A percentile compares a stretch with the other conserved stretches of the same genome.
phyloP scores from a whole-genome alignment of 345 rosid genomes.

The Murraya koenigii region DNA sequence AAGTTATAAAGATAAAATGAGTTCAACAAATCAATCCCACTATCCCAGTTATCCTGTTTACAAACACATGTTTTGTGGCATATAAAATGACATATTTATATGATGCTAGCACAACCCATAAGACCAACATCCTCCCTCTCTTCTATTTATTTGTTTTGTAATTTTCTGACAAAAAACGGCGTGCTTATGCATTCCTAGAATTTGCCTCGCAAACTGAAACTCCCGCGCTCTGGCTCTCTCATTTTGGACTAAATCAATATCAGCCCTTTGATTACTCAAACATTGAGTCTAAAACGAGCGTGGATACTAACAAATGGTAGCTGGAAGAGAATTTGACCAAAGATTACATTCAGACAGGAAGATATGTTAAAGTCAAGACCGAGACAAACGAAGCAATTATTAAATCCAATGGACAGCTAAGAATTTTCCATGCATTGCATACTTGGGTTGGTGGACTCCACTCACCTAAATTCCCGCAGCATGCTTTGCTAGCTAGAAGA shows the following conservation, averaged over 20 bases:
- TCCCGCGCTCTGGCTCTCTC: conserved; percentile 11
- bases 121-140: not conserved
- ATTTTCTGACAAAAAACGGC: too few relatives aligned
- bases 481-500: not conserved
- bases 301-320: not conserved
- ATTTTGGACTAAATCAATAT: not conserved
- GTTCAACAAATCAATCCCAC: not conserved
- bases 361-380: conserved; percentile 16
- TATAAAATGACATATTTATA: not conserved
- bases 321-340: conserved; percentile 14
- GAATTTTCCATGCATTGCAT: not conserved
- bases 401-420: conserved; percentile 21
- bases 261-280: not conserved
- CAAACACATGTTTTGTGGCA: not conserved
- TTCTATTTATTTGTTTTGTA: too few relatives aligned
- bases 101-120: not conserved
- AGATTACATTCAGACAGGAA: conserved; percentile 24
- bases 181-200: not conserved
- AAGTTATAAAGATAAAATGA: not conserved
- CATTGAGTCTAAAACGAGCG: not conserved
- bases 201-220: not conserved
- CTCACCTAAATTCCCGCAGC: conserved; percentile 26
- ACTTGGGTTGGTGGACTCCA: conserved; percentile 11
- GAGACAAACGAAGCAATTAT: conserved; percentile 1
- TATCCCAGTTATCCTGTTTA: not conserved